Percentiles rank a stretch among this genome's conserved stretches.
These are phyloP conservation scores for Rhodosporidiobolus odoratus DNA, from an alignment of 768 basidiomycete genomes.

Conservation along the genomic window DNA sequence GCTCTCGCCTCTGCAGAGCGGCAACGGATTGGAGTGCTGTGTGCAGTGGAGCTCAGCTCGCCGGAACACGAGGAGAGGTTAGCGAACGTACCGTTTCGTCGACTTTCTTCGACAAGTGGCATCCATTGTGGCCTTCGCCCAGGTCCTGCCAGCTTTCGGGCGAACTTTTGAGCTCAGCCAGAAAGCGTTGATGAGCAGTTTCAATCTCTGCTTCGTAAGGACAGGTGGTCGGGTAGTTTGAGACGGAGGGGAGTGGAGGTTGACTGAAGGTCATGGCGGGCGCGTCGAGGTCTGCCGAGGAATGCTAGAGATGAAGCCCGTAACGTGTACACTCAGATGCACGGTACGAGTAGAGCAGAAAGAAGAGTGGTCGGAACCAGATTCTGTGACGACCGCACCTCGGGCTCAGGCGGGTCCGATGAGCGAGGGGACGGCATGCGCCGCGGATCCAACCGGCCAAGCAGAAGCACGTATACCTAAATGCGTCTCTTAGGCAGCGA, in stretches of 20 bases:
- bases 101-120: background rate
- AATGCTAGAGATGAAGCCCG: background rate
- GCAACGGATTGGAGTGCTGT: background rate
- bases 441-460: no score
- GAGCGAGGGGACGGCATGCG: no score
- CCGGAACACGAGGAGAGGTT: no score
- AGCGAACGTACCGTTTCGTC: constrained; percentile 9
- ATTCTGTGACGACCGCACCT: no score
- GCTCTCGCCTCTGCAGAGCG: constrained; percentile 10
- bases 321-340: no score
- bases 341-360: no score
- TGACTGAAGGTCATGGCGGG: constrained; percentile 3
- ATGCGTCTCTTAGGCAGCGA: no score
- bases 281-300: background rate
- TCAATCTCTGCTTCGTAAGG: constrained; percentile 12
- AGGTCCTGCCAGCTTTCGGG: background rate
- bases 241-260: constrained; percentile 12
- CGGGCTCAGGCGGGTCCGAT: no score
- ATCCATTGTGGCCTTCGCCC: constrained; percentile 11
- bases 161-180: background rate
- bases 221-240: background rate
- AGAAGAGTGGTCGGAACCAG: no score
- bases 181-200: constrained; percentile 3
- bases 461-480: no score
- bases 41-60: background rate